These are phyloP conservation scores for Tubosaeta brunneosetosa DNA, from an alignment of 768 basidiomycete genomes.

Conservation along the genomic window DNA sequence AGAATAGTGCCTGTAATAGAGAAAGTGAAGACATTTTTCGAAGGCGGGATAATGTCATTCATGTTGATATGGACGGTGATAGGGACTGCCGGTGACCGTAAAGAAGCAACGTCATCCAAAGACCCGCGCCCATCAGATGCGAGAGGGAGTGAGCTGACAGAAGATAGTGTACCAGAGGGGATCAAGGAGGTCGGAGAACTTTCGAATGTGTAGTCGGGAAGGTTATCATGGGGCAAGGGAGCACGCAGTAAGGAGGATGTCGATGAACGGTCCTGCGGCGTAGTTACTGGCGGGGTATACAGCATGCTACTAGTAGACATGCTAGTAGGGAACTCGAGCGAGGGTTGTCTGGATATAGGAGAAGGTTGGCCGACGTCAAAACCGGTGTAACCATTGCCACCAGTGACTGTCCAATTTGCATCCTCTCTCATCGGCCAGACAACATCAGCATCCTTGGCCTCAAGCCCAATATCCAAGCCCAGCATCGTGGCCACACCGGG, in stretches of 20 bases:
- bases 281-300: slow-evolving; percentile 20
- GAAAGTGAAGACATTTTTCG: slow-evolving; percentile 63
- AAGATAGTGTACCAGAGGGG: slow-evolving; percentile 39
- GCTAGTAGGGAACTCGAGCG: slow-evolving; percentile 41
- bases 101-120: slow-evolving; percentile 26
- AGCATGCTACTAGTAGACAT: slow-evolving; percentile 16
- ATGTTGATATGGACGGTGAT: slow-evolving; percentile 77
- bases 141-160: slow-evolving; percentile 33
- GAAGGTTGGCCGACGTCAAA: slow-evolving; percentile 51
- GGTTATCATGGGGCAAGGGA: slow-evolving; percentile 59
- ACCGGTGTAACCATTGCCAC: slow-evolving; percentile 67
- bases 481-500: slow-evolving; percentile 79
- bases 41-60: slow-evolving; percentile 65
- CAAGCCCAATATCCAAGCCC: slow-evolving; percentile 70
- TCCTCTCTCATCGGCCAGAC: slow-evolving; percentile 55
- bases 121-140: slow-evolving; percentile 34
- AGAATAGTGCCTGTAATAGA: slow-evolving; percentile 62
- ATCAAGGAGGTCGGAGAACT: slow-evolving; percentile 48
- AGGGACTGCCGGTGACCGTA: slow-evolving; percentile 50
- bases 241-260: slow-evolving; percentile 68
- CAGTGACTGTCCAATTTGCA: slow-evolving; percentile 56
- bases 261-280: slow-evolving; percentile 42
- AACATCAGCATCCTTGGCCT: slow-evolving; percentile 64
- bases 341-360: slow-evolving; percentile 43
- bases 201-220: slow-evolving; percentile 78